Percentiles rank a stretch among this genome's conserved stretches.
phyloP scores from a whole-genome alignment of 2,329 filamentous ascomycete genomes.

The Fusarium secorum region DNA sequence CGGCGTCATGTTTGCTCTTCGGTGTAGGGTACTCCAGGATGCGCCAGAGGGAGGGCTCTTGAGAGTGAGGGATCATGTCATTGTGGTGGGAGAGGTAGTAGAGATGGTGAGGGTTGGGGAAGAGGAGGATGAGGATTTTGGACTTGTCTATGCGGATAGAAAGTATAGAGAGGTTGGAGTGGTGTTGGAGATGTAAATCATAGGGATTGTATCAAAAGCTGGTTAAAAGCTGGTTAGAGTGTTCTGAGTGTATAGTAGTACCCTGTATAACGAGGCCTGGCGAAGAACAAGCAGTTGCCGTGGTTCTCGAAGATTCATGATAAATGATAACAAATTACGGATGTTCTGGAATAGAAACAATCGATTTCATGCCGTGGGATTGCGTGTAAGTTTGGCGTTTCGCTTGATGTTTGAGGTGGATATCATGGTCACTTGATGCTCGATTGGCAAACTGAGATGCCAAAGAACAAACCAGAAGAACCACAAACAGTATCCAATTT shows the following conservation, averaged over 20 bases:
- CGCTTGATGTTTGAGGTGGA: neutral
- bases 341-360: neutral
- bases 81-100: conserved; percentile 60
- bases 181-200: conserved; percentile 41
- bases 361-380: neutral
- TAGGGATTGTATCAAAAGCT: neutral
- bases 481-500: neutral
- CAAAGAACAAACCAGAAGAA: neutral
- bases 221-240: conserved; percentile 16
- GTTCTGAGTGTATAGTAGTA: too few species aligned
- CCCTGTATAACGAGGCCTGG: conserved; percentile 11
- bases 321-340: neutral
- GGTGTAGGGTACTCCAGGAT: conserved; percentile 53
- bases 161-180: conserved; percentile 55
- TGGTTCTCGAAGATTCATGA: conserved; percentile 10
- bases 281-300: neutral
- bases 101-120: conserved; percentile 51
- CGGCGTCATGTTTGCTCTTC: conserved; percentile 61
- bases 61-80: conserved; percentile 60
- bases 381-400: neutral
- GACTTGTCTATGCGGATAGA: conserved; percentile 59
- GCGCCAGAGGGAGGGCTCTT: conserved; percentile 52
- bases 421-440: neutral
- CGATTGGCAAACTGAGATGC: neutral
- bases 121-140: conserved; percentile 50